Conservation (phyloP, 2,329 filamentous ascomycete species). For the Penicillium sp. region DNA sequence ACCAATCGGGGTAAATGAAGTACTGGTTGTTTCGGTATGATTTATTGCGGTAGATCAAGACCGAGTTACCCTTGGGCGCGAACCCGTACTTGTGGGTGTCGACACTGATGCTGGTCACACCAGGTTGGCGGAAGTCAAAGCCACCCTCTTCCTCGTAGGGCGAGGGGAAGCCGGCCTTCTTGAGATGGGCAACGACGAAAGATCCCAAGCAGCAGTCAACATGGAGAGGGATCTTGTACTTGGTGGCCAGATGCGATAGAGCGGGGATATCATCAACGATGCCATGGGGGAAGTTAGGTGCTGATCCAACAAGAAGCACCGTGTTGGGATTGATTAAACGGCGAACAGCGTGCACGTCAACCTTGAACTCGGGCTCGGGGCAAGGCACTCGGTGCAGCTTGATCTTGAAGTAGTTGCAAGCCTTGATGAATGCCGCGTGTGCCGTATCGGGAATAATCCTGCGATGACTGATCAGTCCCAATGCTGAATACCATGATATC, state of each 20-base stretch:
- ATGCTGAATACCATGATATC: neutral
- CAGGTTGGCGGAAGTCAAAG: conserved; percentile 92
- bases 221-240: conserved; percentile 80
- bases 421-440: conserved; percentile 95
- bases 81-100: conserved; percentile 99
- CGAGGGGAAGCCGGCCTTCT: conserved; percentile 77
- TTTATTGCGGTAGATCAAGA: conserved; percentile 81
- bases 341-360: conserved; percentile 72
- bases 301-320: conserved; percentile 85
- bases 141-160: conserved; percentile 65
- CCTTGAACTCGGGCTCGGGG: conserved; percentile 80
- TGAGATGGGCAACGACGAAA: conserved; percentile 88
- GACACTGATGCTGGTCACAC: conserved; percentile 91
- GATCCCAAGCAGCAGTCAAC: conserved; percentile 97
- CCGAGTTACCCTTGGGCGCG: conserved; percentile 95
- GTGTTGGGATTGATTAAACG: conserved; percentile 94
- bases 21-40: conserved; percentile 85
- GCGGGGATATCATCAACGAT: conserved; percentile 92
- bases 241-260: conserved; percentile 77
- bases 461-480: conserved; percentile 18
- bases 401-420: conserved; percentile 93
- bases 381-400: conserved; percentile 86
- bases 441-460: conserved; percentile 93
- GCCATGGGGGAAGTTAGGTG: conserved; percentile 96
- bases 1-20: conserved; percentile 93